Base-by-base conservation (phyloP, 2,329 filamentous ascomycete genomes). In the Sclerotinia borealis region DNA sequence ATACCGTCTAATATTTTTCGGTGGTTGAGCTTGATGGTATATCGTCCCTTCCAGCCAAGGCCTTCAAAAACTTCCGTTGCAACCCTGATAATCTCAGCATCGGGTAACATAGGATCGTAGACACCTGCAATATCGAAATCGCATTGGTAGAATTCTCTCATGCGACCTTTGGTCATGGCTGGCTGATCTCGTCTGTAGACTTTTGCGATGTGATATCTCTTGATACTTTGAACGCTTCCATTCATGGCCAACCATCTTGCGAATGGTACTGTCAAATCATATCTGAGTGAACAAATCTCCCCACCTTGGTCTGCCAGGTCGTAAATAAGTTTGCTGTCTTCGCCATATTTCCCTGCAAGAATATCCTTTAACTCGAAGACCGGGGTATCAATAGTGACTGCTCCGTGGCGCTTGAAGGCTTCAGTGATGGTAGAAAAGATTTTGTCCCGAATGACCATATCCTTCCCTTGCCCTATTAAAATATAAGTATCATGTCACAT, bases 61-160 rank as follows among this genome's bases (percentile, higher is more conserved):
- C 84, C 85, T 69, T 93, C 85, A 72, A 97, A 96, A 47, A 96
- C 89, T 75, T 97, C 92, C 71, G 85, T 87, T 56, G 91, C 85
- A 68, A 97, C 92, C 64, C 89, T 84, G 70, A 98, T 79, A 64
- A 96, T 89, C 78, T 97, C 93, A 43, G 92, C 90, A 73, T 97
- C 93, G 63, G 93, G 91, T 31, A 96, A 83, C 92, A 97, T 96
- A 61, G 91, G 78, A 75, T 96, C 93, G 79, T 92, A 96, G 48
- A 79, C 81, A 66, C 93, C 92, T 15, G 93, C 93, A 77, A 97
- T 93, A 75, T 97, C 93, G 74, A 97, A 96, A 78, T 98, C 93
- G 79, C 93, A 97, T 77, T 97, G 93, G 79, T 96, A 96, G 77
- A 96, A 96, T 78, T 97, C 93, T 73, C 93, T 85, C 89, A 96